Conservation (phyloP, 257 asterid species). For the Nicotiana noctiflora region DNA sequence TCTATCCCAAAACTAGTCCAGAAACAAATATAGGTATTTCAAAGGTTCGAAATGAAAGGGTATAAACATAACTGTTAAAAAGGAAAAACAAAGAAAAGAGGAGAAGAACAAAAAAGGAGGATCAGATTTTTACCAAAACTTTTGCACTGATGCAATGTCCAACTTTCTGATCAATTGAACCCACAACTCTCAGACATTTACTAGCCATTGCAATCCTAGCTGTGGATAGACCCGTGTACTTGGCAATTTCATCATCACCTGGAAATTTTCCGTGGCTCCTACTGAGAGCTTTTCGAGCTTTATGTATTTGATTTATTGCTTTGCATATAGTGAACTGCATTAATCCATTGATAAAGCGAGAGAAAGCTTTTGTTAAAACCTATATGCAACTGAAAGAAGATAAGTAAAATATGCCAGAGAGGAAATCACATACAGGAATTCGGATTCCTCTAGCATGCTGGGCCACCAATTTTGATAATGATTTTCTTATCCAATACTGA, state of each 20-base stretch:
- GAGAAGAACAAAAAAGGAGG: neutral
- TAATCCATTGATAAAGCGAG: slow-evolving; percentile 10
- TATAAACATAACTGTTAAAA: neutral
- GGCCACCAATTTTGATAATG: slow-evolving; percentile 56
- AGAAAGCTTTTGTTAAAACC: neutral
- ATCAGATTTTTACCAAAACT: slow-evolving; percentile 36
- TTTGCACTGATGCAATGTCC: slow-evolving; percentile 39
- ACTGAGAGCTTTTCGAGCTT: slow-evolving; percentile 56
- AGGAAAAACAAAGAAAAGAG: neutral
- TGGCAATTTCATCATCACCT: slow-evolving; percentile 52
- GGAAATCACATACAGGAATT: slow-evolving; percentile 58
- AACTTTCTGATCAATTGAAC: slow-evolving; percentile 71
- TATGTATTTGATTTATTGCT: slow-evolving; percentile 58
- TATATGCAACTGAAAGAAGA: neutral
- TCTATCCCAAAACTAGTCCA: neutral
- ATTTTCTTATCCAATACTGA: slow-evolving; percentile 78
- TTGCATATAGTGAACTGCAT: slow-evolving; percentile 59
- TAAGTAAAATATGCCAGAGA: neutral
- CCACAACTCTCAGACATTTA: slow-evolving; percentile 71
- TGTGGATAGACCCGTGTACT: slow-evolving; percentile 59
- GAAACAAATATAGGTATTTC: neutral
- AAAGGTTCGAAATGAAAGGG: neutral
- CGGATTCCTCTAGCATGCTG: slow-evolving; percentile 67
- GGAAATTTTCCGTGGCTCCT: slow-evolving; percentile 56
- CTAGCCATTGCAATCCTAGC: slow-evolving; percentile 55